These are phyloP conservation scores for Morella rubra DNA, from an alignment of 306 rosid species.

Conservation along the genomic window DNA sequence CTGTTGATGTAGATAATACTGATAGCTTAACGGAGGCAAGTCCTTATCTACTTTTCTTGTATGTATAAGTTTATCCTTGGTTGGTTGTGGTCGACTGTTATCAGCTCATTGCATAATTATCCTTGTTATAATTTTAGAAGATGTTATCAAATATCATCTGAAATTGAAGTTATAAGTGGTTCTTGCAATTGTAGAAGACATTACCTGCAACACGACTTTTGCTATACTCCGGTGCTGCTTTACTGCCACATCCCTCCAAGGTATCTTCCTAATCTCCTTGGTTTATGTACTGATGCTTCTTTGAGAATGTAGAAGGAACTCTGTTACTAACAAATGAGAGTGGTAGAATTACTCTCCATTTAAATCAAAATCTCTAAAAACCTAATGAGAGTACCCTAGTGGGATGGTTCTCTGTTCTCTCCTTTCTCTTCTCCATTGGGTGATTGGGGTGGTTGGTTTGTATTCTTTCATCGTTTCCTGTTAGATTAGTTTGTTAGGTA, in stretches of 20 bases:
- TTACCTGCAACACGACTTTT: conserved; percentile 26
- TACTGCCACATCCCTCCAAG: conserved; percentile 69
- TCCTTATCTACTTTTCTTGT: conserved; percentile 17
- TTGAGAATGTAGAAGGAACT: conserved; percentile 14
- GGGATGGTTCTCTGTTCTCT: no score
- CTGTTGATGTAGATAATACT: conserved; percentile 34
- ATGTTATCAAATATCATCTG: no score
- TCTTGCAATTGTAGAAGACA: conserved; percentile 12
- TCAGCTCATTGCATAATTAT: not conserved
- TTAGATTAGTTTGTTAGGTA: no score
- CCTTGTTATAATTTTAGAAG: not conserved
- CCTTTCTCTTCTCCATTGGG: no score
- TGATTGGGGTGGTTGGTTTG: no score
- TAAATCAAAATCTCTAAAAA: not conserved
- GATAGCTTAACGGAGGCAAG: conserved; percentile 33
- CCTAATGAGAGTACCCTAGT: no score
- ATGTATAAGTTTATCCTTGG: conserved; percentile 8
- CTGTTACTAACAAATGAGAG: conserved; percentile 6
- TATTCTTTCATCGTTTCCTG: no score
- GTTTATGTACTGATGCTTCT: conserved; percentile 1
- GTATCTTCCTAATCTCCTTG: conserved; percentile 34
- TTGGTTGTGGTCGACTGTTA: conserved; percentile 18
- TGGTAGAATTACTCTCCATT: not conserved
- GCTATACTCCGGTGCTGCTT: conserved; percentile 55
- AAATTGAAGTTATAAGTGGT: no score